Conservation (phyloP, 1,284 basidiomycete species). For the Athelia psychrophila region DNA sequence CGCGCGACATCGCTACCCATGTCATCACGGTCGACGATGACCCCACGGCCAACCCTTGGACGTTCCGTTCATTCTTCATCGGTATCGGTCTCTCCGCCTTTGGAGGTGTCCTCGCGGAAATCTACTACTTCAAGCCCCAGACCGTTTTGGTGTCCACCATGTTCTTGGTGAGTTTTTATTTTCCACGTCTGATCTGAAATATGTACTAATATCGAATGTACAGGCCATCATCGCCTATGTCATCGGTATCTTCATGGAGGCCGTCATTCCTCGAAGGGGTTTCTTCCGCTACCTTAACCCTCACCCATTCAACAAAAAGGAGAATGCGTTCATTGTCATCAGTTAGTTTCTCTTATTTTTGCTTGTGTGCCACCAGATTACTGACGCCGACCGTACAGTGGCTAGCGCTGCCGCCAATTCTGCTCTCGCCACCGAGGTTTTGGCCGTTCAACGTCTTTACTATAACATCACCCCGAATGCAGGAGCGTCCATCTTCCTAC, state of each 20-base stretch:
- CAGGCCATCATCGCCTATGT: conserved; percentile 32
- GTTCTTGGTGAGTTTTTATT: conserved; percentile 46
- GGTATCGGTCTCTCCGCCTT: conserved; percentile 61
- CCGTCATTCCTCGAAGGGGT: conserved; percentile 44
- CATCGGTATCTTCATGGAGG: conserved; percentile 39
- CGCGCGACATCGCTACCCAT: conserved; percentile 48
- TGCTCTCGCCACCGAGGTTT: conserved; percentile 63
- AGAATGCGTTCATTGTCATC: conserved; percentile 64
- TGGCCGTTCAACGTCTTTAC: conserved; percentile 56
- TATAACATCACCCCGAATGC: conserved; percentile 57
- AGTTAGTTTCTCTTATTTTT: conserved; percentile 18
- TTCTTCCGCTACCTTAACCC: conserved; percentile 56
- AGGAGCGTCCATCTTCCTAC: conserved; percentile 52
- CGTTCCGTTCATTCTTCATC: conserved; percentile 56
- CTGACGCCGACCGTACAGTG: conserved; percentile 27
- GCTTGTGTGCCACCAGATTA: background rate
- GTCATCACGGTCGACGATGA: conserved; percentile 56
- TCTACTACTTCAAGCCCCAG: conserved; percentile 69
- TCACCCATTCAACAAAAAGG: conserved; percentile 43
- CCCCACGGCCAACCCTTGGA: conserved; percentile 52
- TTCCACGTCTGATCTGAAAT: conserved; percentile 24
- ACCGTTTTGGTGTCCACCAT: conserved; percentile 45
- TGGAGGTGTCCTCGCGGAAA: conserved; percentile 54
- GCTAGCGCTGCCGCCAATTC: conserved; percentile 61
- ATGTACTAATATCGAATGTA: background rate